Conservation (phyloP, 768 basidiomycete species). For the Boletales sp. region DNA sequence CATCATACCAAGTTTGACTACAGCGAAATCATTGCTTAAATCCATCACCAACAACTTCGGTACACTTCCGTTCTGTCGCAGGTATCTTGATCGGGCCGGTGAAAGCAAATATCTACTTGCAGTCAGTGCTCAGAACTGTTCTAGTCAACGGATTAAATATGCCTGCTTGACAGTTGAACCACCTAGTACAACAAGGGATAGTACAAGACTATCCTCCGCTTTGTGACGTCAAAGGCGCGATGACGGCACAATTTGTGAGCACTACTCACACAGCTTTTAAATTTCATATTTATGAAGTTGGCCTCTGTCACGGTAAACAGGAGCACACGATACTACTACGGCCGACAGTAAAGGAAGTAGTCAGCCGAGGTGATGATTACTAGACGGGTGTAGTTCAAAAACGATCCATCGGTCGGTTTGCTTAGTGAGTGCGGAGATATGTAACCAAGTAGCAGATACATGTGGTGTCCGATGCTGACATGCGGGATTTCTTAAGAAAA, state of each 20-base stretch:
- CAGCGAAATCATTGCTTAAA: constrained; percentile 81
- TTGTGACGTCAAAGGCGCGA: constrained; percentile 76
- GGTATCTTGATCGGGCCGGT: constrained; percentile 90
- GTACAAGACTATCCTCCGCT: constrained; percentile 93
- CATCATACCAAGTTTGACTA: constrained; percentile 57
- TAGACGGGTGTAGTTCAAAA: constrained; percentile 27
- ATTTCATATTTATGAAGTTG: constrained; percentile 1
- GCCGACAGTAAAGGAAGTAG: constrained; percentile 81
- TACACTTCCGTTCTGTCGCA: constrained; percentile 90
- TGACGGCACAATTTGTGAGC: constrained; percentile 91
- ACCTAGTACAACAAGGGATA: constrained; percentile 83
- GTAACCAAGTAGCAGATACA: not conserved
- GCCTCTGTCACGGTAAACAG: constrained; percentile 39
- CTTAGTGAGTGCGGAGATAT: constrained; percentile 4
- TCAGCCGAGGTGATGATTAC: constrained; percentile 83
- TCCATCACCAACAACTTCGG: constrained; percentile 92
- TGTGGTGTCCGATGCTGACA: constrained; percentile 4
- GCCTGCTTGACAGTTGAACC: constrained; percentile 60
- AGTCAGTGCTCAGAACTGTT: constrained; percentile 40
- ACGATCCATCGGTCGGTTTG: not conserved
- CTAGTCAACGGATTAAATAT: not conserved
- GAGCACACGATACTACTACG: constrained; percentile 85
- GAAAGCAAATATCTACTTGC: constrained; percentile 93
- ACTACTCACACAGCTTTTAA: not conserved
- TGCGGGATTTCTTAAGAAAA: constrained; percentile 2